Evolutionary conservation across 305 asterid genomes (phyloP).

Genomic region (Fraxinus albicans): DNA sequence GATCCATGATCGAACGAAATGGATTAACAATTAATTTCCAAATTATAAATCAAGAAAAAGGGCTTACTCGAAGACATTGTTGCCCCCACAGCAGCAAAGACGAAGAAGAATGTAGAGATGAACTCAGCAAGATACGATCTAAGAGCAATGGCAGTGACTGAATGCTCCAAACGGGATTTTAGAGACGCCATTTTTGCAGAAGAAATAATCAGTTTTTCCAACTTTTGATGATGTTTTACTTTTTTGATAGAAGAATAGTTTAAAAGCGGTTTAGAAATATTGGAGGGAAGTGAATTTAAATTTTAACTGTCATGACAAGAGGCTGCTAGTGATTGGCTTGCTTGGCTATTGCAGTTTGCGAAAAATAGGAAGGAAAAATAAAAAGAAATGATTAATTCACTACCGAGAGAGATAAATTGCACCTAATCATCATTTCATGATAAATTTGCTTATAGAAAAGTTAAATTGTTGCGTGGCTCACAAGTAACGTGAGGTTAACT

Average conservation of each 20-base stretch:
- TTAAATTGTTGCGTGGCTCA: neutral
- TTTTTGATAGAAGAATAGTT: neutral
- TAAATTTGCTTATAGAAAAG: neutral
- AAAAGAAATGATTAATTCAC: neutral
- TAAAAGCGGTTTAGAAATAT: neutral
- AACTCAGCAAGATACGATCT: constrained; percentile 48
- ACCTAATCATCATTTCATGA: neutral
- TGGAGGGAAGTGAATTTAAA: neutral
- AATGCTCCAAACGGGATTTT: constrained; percentile 34
- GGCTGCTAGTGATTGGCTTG: neutral
- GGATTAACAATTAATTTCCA: neutral
- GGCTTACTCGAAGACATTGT: constrained; percentile 33
- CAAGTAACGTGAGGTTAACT: neutral
- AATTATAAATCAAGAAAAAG: neutral
- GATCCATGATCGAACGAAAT: neutral
- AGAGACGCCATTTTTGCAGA: constrained; percentile 34
- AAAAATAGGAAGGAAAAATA: neutral
- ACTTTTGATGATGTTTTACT: neutral
- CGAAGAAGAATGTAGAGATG: constrained; percentile 43
- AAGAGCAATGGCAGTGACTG: constrained; percentile 35
- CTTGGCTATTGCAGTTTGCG: neutral
- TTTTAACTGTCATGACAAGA: neutral
- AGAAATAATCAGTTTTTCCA: neutral
- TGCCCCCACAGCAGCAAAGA: constrained; percentile 39
- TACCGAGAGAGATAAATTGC: neutral